Evolutionary conservation across 78 protist species (phyloP).

Genomic region (Dictyostelium citrinum): DNA sequence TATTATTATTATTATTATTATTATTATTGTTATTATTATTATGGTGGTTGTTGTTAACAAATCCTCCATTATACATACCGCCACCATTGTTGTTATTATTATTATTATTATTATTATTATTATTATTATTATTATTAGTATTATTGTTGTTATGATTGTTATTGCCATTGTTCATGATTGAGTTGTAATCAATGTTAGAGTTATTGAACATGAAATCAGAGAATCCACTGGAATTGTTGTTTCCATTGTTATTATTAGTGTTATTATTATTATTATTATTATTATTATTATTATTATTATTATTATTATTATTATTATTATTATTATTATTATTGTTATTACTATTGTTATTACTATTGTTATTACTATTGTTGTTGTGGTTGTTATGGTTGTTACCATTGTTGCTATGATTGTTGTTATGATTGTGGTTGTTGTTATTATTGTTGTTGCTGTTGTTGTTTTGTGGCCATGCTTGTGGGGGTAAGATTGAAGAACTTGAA

Average conservation of each 20-base stretch:
- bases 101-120: neutral
- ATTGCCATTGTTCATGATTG: neutral
- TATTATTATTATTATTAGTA: neutral
- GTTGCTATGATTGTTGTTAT: constrained; percentile 22
- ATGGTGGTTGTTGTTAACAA: neutral
- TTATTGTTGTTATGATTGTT: neutral
- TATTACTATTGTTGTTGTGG: neutral
- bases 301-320: neutral
- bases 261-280: neutral
- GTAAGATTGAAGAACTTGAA: constrained; percentile 7
- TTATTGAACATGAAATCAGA: neutral
- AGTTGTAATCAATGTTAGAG: neutral
- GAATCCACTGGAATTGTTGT: neutral
- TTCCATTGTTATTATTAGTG: neutral
- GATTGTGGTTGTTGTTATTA: neutral
- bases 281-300: neutral
- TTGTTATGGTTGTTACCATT: neutral
- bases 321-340: neutral
- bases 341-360: neutral
- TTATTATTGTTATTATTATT: neutral
- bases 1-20: neutral
- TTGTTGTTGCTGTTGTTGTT: neutral
- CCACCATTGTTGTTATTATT: neutral
- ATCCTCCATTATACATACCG: no score
- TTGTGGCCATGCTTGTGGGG: constrained; percentile 70